Conservation (phyloP, 495 filamentous ascomycete genomes). For the Clohesyomyces aquaticus region DNA sequence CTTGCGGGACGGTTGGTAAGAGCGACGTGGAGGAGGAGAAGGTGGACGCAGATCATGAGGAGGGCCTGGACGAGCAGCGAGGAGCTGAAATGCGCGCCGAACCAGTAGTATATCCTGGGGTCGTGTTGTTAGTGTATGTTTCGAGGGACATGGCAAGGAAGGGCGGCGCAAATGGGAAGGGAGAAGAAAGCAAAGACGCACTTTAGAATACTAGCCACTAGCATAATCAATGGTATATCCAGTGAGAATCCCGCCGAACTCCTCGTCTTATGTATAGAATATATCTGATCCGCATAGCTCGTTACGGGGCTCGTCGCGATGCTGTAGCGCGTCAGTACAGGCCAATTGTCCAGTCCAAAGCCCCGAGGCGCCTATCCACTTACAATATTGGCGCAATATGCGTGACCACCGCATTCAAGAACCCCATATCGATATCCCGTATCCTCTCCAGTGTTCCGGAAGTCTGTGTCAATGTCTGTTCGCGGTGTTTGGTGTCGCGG, state of each 20-base stretch:
- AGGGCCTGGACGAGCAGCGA: constrained; percentile 82
- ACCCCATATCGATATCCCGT: constrained; percentile 31
- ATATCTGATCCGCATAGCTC: constrained; percentile 89
- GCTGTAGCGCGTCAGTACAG: constrained; percentile 32
- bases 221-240: constrained; percentile 97
- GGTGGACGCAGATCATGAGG: constrained; percentile 83
- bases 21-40: constrained; percentile 84
- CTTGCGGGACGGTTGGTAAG: constrained; percentile 86
- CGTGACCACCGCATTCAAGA: constrained; percentile 42
- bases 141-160: background rate
- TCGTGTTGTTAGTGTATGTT: constrained; percentile 1
- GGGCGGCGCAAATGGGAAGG: constrained; percentile 4
- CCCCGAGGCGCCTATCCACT: constrained; percentile 1
- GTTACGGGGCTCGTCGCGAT: constrained; percentile 82
- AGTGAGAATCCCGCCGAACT: constrained; percentile 86
- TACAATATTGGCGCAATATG: constrained; percentile 49
- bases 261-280: constrained; percentile 78
- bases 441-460: constrained; percentile 3
- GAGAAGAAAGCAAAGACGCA: constrained; percentile 48
- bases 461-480: too few relatives aligned
- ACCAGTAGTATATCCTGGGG: constrained; percentile 87
- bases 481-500: too few relatives aligned
- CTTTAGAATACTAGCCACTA: constrained; percentile 89
- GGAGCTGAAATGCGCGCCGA: constrained; percentile 79
- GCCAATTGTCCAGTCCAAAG: background rate